Base-by-base conservation (phyloP, 371 early-diverging fungal genomes). In the Mortierella polycephala region DNA sequence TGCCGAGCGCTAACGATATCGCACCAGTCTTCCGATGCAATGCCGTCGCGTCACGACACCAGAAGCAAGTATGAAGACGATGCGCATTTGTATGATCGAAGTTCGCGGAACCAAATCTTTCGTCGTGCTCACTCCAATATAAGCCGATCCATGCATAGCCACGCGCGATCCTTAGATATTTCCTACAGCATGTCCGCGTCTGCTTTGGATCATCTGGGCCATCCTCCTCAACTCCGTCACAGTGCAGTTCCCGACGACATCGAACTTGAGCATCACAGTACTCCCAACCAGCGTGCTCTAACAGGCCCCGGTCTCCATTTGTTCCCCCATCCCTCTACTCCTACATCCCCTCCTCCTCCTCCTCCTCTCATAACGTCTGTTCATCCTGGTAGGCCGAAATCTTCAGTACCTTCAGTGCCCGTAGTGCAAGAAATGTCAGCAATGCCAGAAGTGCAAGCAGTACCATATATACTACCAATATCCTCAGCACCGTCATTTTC, bases 161-260 rank as follows among this genome's bases (percentile, higher is more conserved):
- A 67, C 54, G 67, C 67, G 2, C 57, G 60, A 2, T 73, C 73
- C 12, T 42, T 67, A 9, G 73, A 73, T 45, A 23, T 67, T 7
- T 37, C 64, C n/a, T 23, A 21, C 11, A 20, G 7, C 18, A 41
- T 16, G 37, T 23, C 46, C 2, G 30, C 30, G 4, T 60, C 49
- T 46, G 44, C 45, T 7, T n/a, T 52, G 45, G 41, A 16, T 45
- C 60, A 21, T 16, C 44, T 55, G 39, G 54, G 9, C 14, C 10
- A 54, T 51, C 30, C 7, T 41, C 4, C 3, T 30, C 30, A 30
- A 30, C 30, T 30, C 30, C 42, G 14, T 6, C 51, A 45, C 55
- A 30, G 46, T 16, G 57, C 46, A 5, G 13, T 16, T 14, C 7
- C 10, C 49, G 40, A 42, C 44, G 10, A 52, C n/a, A n/a, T n/a